These are phyloP conservation scores for Ophiostoma piceae DNA, from an alignment of 2,329 filamentous ascomycete genomes.

Conservation along the genomic window DNA sequence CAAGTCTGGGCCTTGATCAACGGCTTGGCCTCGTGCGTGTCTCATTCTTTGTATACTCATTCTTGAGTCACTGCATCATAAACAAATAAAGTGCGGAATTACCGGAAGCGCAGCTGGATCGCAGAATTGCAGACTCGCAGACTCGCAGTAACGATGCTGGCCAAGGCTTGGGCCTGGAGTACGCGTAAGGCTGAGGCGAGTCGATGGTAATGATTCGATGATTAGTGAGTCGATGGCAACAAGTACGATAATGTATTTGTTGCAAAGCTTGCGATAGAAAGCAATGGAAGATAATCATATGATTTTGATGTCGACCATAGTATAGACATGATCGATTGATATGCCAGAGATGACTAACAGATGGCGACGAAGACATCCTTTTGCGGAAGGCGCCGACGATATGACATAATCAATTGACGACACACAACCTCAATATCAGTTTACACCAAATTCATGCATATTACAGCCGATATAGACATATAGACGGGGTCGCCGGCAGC, in stretches of 20 bases:
- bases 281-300: background rate
- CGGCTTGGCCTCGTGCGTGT: background rate
- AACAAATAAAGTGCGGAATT: background rate
- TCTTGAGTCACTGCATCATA: too few relatives aligned
- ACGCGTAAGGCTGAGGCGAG: background rate
- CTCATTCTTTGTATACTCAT: background rate
- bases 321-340: too few relatives aligned
- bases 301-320: background rate
- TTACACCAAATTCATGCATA: background rate
- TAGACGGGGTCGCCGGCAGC: background rate
- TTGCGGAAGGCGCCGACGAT: background rate
- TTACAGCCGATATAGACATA: background rate
- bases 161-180: constrained; percentile 4
- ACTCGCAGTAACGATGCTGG: background rate
- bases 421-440: background rate
- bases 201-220: background rate
- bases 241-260: background rate
- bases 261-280: background rate
- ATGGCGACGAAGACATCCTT: background rate
- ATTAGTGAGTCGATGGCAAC: background rate
- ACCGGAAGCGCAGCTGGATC: background rate
- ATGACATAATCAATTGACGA: background rate
- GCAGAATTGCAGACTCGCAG: background rate
- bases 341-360: background rate
- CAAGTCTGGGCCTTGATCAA: background rate